Conservation (phyloP, 257 asterid genomes). For the Solanum virginianum region DNA sequence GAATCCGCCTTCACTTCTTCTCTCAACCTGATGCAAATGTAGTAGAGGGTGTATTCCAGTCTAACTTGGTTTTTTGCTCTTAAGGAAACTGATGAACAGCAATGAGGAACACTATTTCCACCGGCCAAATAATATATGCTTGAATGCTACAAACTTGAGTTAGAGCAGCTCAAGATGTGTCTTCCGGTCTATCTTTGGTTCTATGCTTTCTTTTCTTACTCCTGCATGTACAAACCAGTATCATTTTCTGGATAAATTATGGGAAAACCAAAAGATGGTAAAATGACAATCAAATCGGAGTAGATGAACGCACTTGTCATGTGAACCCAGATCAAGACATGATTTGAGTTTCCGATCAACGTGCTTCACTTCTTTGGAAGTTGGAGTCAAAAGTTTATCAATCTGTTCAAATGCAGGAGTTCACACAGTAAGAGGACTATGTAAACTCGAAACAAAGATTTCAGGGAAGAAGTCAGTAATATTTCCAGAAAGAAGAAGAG, state of each 20-base stretch:
- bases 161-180: not conserved
- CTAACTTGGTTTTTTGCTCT: not conserved
- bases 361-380: constrained; percentile 84
- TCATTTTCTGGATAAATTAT: not conserved
- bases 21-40: not conserved
- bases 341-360: constrained; percentile 89
- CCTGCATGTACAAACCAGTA: constrained; percentile 35
- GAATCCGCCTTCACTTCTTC: not conserved
- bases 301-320: constrained; percentile 55
- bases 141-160: not conserved
- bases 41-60: not conserved
- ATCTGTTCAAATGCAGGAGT: constrained; percentile 32
- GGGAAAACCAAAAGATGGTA: not conserved
- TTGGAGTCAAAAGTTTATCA: constrained; percentile 66
- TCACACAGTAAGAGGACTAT: not conserved
- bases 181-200: constrained; percentile 46
- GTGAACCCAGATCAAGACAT: constrained; percentile 84
- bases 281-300: not conserved
- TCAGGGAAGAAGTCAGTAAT: not conserved
- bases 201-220: constrained; percentile 91
- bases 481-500: not conserved
- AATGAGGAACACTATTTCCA: not conserved
- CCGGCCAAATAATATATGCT: not conserved
- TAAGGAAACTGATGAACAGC: not conserved
- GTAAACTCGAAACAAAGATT: not conserved